Conservation (phyloP, 805 yeast species). For the Candida maesae region DNA sequence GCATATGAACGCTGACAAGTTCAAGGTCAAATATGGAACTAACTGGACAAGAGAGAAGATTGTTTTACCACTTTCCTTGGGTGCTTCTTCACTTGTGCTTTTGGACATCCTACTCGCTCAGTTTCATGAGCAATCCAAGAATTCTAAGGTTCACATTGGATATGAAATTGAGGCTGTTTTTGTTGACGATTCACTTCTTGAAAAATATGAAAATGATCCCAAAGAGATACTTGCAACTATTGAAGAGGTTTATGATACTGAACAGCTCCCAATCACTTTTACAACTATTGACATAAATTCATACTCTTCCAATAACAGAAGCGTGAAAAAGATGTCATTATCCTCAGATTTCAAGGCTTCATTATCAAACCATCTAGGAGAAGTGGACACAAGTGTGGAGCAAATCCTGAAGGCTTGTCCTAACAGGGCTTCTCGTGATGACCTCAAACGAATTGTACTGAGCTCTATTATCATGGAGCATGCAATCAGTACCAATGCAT, state of each 20-base stretch:
- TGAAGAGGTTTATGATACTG: too few species aligned
- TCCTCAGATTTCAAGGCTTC: neutral
- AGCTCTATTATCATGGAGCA: slow-evolving; percentile 43
- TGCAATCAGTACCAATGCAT: slow-evolving; percentile 43
- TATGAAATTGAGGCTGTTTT: slow-evolving; percentile 53
- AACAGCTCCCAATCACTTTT: slow-evolving; percentile 33
- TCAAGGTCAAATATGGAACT: slow-evolving; percentile 62
- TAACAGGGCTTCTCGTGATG: slow-evolving; percentile 63
- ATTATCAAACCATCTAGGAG: slow-evolving; percentile 15
- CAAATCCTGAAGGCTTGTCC: slow-evolving; percentile 39
- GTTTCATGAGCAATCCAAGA: slow-evolving; percentile 56
- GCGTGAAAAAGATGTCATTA: neutral
- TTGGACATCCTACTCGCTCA: slow-evolving; percentile 62
- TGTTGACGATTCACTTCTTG: slow-evolving; percentile 36
- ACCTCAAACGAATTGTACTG: slow-evolving; percentile 46
- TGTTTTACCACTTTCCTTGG: slow-evolving; percentile 62
- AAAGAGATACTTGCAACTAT: slow-evolving; percentile 22
- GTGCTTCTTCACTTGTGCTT: slow-evolving; percentile 61
- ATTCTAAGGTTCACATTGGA: slow-evolving; percentile 65
- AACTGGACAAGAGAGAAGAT: slow-evolving; percentile 42
- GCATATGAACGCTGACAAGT: slow-evolving; percentile 65
- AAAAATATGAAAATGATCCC: slow-evolving; percentile 16
- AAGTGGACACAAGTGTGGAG: neutral
- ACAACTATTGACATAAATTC: slow-evolving; percentile 40
- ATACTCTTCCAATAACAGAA: slow-evolving; percentile 21